Evolutionary conservation across 768 basidiomycete species (phyloP).

Genomic region (Filobasidium wieringae): DNA sequence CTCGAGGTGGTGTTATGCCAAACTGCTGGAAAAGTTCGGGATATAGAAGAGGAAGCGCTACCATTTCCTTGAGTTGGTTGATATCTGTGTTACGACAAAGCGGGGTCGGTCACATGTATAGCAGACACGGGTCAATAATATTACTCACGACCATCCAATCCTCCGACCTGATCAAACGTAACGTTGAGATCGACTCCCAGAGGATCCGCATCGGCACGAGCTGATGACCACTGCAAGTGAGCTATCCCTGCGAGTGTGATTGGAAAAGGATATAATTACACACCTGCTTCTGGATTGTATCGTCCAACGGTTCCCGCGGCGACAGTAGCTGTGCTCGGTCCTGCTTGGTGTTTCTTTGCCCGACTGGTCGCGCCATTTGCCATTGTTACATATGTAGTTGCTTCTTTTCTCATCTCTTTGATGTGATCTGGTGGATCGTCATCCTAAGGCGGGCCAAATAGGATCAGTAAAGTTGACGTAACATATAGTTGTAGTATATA

Average conservation of each 20-base stretch:
- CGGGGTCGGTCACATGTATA: background rate
- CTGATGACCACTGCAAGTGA: slow-evolving; percentile 39
- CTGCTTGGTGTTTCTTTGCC: background rate
- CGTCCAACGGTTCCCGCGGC: slow-evolving; percentile 11
- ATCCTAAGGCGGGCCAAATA: slow-evolving; percentile 1
- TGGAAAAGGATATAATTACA: background rate
- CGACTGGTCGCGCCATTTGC: slow-evolving; percentile 4
- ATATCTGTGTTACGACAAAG: slow-evolving; percentile 51
- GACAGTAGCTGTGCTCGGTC: slow-evolving; percentile 2
- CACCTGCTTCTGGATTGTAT: slow-evolving; percentile 14
- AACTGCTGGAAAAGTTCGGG: slow-evolving; percentile 94
- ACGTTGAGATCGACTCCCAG: slow-evolving; percentile 85
- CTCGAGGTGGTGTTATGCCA: slow-evolving; percentile 84
- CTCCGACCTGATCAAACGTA: slow-evolving; percentile 93
- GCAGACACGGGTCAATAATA: background rate
- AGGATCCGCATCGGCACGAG: slow-evolving; percentile 87
- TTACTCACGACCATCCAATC: slow-evolving; percentile 75
- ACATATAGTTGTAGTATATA: background rate
- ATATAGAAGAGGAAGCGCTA: slow-evolving; percentile 81
- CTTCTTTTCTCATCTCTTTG: slow-evolving; percentile 12
- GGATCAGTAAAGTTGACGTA: background rate
- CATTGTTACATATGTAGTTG: slow-evolving; percentile 4
- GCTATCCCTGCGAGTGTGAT: background rate
- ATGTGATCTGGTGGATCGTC: slow-evolving; percentile 12
- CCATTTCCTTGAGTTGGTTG: slow-evolving; percentile 96